Percentiles rank a stretch among this genome's conserved stretches.
phyloP scores from a whole-genome alignment of 805 yeast species.

The Kodamaea restingae region DNA sequence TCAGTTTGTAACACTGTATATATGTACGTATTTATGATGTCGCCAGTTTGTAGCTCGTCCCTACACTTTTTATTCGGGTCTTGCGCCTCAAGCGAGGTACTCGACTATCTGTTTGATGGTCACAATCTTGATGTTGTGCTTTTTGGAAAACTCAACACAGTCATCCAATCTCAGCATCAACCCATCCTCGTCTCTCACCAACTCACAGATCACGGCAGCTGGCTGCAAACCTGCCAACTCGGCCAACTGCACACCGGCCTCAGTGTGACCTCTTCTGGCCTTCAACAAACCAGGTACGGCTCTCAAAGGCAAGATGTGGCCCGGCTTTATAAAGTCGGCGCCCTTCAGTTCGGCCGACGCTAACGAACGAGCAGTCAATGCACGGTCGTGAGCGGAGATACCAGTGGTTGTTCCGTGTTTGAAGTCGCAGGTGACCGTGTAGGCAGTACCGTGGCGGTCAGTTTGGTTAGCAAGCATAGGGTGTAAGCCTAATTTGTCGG shows the following conservation, averaged over 20 bases:
- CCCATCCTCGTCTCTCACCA: slow-evolving; percentile 91
- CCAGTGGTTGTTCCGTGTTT: slow-evolving; percentile 94
- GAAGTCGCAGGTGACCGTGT: slow-evolving; percentile 86
- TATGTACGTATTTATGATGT: no score
- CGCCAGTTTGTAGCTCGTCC: no score
- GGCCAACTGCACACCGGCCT: slow-evolving; percentile 90
- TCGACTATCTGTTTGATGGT: slow-evolving; percentile 72
- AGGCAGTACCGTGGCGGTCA: slow-evolving; percentile 96
- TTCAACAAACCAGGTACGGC: slow-evolving; percentile 83
- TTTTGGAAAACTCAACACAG: slow-evolving; percentile 64
- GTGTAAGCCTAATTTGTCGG: slow-evolving; percentile 77
- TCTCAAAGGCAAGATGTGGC: slow-evolving; percentile 89
- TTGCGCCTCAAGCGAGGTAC: no score
- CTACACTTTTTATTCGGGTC: no score
- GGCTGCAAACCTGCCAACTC: slow-evolving; percentile 71
- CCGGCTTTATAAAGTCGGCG: slow-evolving; percentile 79
- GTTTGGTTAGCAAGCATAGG: slow-evolving; percentile 57
- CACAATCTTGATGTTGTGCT: slow-evolving; percentile 63
- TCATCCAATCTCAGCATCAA: slow-evolving; percentile 92
- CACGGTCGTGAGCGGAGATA: slow-evolving; percentile 91
- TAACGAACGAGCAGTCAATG: slow-evolving; percentile 68
- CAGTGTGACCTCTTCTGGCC: slow-evolving; percentile 91
- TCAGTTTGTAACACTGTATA: no score
- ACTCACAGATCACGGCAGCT: slow-evolving; percentile 90
- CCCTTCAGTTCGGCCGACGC: slow-evolving; percentile 59